Conservation (phyloP, 768 basidiomycete genomes). For the Psilocybe subaeruginosa region DNA sequence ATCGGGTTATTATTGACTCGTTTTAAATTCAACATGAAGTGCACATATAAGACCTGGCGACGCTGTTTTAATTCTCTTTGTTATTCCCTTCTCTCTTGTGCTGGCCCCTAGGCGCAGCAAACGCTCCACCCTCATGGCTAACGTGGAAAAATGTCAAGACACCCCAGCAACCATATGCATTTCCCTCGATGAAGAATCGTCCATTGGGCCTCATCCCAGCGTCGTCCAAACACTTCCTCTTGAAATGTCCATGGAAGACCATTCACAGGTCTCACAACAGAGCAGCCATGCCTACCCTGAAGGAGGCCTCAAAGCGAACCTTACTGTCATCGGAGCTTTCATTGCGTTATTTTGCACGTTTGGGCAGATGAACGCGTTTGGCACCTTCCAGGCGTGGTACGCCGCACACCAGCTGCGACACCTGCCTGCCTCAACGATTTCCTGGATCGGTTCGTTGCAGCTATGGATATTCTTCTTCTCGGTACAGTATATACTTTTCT, state of each 20-base stretch:
- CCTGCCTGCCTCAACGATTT: conserved; percentile 56
- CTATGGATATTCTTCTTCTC: conserved; percentile 73
- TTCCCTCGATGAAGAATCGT: conserved; percentile 18
- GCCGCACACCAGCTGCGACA: conserved; percentile 56
- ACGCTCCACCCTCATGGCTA: conserved; percentile 6
- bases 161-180: conserved; percentile 18
- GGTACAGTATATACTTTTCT: conserved; percentile 37
- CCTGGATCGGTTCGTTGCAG: conserved; percentile 75
- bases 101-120: not conserved
- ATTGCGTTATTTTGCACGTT: conserved; percentile 70
- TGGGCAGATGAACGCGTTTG: conserved; percentile 74
- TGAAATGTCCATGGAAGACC: not conserved
- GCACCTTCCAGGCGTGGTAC: conserved; percentile 75
- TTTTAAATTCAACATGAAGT: conserved; percentile 8
- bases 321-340: conserved; percentile 67
- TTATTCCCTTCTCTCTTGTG: not conserved
- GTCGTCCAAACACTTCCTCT: not conserved
- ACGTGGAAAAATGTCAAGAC: conserved; percentile 17
- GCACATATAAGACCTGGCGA: conserved; percentile 7
- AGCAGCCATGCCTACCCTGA: conserved; percentile 24
- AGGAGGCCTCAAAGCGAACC: conserved; percentile 37
- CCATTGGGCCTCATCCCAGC: conserved; percentile 1
- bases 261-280: not conserved
- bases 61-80: not conserved
- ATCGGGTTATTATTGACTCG: conserved; percentile 6